Base-by-base conservation (phyloP, 345 rosid genomes). In the Corchorus olitorius region DNA sequence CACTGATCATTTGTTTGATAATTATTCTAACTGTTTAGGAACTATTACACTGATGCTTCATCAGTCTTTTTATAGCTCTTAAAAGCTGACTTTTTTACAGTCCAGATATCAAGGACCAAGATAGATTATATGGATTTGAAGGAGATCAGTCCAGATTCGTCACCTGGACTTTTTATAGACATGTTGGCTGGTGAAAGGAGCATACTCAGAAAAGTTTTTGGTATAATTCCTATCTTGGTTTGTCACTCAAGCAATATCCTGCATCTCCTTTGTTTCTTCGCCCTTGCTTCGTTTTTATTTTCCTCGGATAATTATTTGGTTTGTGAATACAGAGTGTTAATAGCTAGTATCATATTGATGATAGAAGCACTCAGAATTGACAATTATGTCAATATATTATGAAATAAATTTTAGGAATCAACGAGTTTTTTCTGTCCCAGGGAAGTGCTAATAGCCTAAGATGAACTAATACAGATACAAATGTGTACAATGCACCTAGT, bases 51-150 rank as follows among this genome's bases (percentile, higher is more conserved):
- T 72, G 77, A 79, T 77, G 58, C 65, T 81, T 80, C 60, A 27
- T 60, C 70, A 77, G 64, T 74, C 83, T 16, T 82, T 73, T 79
- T 77, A 75, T 81, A 11, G 80, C 80, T 83, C 72, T 90, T 83
- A 83, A 86, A 85, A 84, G 84, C 91, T 95, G 89, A 89, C 93
- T 94, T 89, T 83, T 92, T 80, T 87, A 79, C 98, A 93, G 96
- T 93, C 91, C 97, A 95, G 99, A 89, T 95, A 87, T 95, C 93
- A 82, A 95, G 89, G 85, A 88, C 77, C 81, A 88, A 85, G 79
- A 86, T 85, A 71, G 88, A 86, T 34, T 95, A 87, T 86, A 95
- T 89, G 88, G 99, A 95, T 79, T 80, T 84, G 90, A 95, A 84
- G 88, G 88, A 79, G 76, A 79, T 90, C 79, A 78, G 81, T 77